Percentiles rank a stretch among this genome's conserved stretches.
Conservation (phyloP, 768 basidiomycete genomes). For the Boletus pseudopeckii region DNA sequence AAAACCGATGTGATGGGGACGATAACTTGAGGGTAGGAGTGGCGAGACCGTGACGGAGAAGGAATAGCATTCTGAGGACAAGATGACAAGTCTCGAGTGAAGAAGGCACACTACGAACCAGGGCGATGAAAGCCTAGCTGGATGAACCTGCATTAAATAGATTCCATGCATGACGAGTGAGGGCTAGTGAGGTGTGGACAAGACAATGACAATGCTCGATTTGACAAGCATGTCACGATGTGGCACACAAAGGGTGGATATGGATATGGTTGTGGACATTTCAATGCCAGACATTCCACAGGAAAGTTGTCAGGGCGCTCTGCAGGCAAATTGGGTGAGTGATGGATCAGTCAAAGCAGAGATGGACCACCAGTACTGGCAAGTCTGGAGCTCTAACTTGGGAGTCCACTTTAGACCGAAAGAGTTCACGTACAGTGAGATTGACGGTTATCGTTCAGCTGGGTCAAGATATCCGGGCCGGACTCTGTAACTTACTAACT, state of each 20-base stretch:
- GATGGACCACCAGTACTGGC: background rate
- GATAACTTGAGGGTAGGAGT: conserved; percentile 7
- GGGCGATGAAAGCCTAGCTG: background rate
- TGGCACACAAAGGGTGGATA: conserved; percentile 4
- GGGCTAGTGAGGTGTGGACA: conserved; percentile 5
- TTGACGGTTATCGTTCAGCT: background rate
- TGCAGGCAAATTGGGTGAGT: background rate
- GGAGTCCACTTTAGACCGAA: background rate
- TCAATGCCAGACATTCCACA: conserved; percentile 2
- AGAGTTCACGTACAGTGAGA: background rate
- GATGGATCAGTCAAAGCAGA: background rate
- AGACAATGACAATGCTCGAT: conserved; percentile 22
- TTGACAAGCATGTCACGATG: conserved; percentile 1
- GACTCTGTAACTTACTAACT: no score
- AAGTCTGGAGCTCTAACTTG: background rate
- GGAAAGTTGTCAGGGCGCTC: background rate
- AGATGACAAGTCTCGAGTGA: background rate
- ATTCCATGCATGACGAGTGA: background rate
- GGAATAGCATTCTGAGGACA: conserved; percentile 11
- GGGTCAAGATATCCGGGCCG: no score
- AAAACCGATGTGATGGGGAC: background rate
- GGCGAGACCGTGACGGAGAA: background rate
- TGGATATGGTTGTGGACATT: conserved; percentile 4
- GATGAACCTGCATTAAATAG: conserved; percentile 16
- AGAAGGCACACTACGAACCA: background rate